A percentile compares a stretch with the other conserved stretches of the same genome.
These are phyloP conservation scores for Tubosaeta sp. DNA, from an alignment of 768 basidiomycete genomes.

Conservation along the genomic window DNA sequence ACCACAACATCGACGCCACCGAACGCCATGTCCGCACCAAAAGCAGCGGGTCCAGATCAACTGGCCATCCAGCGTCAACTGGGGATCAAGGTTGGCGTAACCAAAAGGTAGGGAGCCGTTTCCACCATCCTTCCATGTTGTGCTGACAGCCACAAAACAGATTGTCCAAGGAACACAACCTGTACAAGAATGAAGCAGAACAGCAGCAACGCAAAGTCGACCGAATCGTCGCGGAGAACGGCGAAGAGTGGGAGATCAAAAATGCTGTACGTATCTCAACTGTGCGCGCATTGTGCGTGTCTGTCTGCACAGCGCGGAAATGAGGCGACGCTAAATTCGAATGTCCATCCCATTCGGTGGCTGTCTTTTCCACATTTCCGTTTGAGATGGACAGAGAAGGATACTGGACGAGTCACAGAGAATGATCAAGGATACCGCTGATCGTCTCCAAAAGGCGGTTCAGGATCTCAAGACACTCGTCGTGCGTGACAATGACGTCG, in stretches of 20 bases:
- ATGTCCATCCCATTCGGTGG: slow-evolving; percentile 14
- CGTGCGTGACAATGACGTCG: slow-evolving; percentile 44
- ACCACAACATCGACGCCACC: slow-evolving; percentile 10
- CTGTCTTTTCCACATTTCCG: slow-evolving; percentile 7
- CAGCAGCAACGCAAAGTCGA: slow-evolving; percentile 57
- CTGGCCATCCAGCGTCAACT: slow-evolving; percentile 56
- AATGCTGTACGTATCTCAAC: slow-evolving; percentile 53
- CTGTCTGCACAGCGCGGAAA: slow-evolving; percentile 25
- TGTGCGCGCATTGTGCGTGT: slow-evolving; percentile 10
- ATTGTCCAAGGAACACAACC: slow-evolving; percentile 59
- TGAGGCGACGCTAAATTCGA: slow-evolving; percentile 23
- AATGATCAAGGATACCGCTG: slow-evolving; percentile 70
- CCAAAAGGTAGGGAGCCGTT: slow-evolving; percentile 50
- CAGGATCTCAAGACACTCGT: slow-evolving; percentile 63
- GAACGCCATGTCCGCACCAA: slow-evolving; percentile 13
- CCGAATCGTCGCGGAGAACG: slow-evolving; percentile 53
- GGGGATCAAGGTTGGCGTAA: slow-evolving; percentile 69
- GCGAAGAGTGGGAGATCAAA: slow-evolving; percentile 74
- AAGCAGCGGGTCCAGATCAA: slow-evolving; percentile 16
- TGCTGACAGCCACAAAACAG: slow-evolving; percentile 32
- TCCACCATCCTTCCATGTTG: slow-evolving; percentile 12
- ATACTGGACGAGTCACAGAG: slow-evolving; percentile 74
- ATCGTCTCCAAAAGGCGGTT: slow-evolving; percentile 55
- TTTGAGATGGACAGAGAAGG: slow-evolving; percentile 42
- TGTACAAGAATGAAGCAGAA: slow-evolving; percentile 65